phyloP scores from a whole-genome alignment of 441 rosid species.

The Macaranga tanarius region DNA sequence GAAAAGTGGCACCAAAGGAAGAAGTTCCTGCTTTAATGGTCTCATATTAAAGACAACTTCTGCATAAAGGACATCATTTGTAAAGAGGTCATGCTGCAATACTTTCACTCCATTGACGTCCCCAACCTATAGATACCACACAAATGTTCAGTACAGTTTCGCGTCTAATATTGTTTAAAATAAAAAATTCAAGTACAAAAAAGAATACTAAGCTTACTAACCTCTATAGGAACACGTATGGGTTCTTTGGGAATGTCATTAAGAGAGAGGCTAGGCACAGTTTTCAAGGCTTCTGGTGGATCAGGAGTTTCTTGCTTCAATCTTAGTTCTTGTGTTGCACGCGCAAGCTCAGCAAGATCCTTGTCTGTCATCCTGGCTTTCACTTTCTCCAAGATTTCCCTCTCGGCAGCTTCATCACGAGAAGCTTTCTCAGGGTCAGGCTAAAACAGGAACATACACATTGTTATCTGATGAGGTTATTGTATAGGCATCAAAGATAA shows the following conservation, averaged over 20 bases:
- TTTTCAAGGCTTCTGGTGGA: conserved; percentile 76
- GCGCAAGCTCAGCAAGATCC: conserved; percentile 79
- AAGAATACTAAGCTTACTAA: conserved; percentile 20
- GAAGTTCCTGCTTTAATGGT: conserved; percentile 72
- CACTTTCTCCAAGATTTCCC: conserved; percentile 52
- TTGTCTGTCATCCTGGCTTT: conserved; percentile 82
- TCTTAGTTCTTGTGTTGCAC: conserved; percentile 77
- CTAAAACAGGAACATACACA: conserved; percentile 34
- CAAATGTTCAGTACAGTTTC: conserved; percentile 20
- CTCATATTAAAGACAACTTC: conserved; percentile 87
- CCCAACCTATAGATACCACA: conserved; percentile 51
- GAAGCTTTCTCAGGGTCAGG: conserved; percentile 90
- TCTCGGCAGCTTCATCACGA: conserved; percentile 76
- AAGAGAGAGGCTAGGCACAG: conserved; percentile 75
- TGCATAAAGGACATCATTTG: conserved; percentile 84
- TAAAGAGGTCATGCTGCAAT: conserved; percentile 83
- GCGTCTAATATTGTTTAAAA: not conserved
- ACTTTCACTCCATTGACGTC: conserved; percentile 79
- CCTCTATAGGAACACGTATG: conserved; percentile 68
- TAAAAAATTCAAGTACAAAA: conserved; percentile 14
- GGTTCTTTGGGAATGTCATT: conserved; percentile 88
- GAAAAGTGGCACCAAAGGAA: conserved; percentile 82
- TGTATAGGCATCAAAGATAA: conserved; percentile 7
- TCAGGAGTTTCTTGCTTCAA: conserved; percentile 94
- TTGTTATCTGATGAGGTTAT: conserved; percentile 1